These are phyloP conservation scores for Claviceps quebecensis DNA, from an alignment of 2,329 filamentous ascomycete genomes.

Conservation along the genomic window DNA sequence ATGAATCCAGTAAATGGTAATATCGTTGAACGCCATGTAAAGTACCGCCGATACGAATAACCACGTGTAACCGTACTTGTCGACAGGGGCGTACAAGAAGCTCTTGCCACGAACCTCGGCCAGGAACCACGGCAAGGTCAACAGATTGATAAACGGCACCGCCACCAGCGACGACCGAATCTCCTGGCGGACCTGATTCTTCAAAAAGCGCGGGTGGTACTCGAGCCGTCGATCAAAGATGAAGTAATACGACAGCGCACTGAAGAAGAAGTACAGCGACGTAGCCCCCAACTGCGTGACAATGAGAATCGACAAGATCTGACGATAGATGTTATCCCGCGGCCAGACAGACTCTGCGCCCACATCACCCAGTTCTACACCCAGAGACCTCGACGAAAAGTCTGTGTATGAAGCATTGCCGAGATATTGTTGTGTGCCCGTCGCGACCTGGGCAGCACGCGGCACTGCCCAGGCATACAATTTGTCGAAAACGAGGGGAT, in stretches of 20 bases:
- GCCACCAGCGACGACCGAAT: constrained; percentile 28
- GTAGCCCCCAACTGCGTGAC: constrained; percentile 25
- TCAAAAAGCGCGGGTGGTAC: constrained; percentile 32
- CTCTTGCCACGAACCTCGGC: constrained; percentile 33
- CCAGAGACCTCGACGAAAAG: background rate
- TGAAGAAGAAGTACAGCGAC: constrained; percentile 49
- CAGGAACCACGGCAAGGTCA: constrained; percentile 31
- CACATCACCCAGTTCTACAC: too few relatives aligned
- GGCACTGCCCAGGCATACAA: constrained; percentile 26
- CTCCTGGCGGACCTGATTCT: constrained; percentile 32
- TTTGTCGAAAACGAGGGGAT: constrained; percentile 26
- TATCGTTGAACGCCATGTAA: constrained; percentile 16
- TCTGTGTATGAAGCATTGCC: constrained; percentile 4
- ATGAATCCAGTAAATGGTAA: constrained; percentile 77
- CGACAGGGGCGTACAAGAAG: constrained; percentile 24
- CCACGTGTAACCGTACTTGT: constrained; percentile 28
- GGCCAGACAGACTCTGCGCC: constrained; percentile 17
- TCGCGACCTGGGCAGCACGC: constrained; percentile 1
- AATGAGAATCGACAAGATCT: constrained; percentile 23
- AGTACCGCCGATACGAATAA: constrained; percentile 22
- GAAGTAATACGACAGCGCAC: constrained; percentile 58
- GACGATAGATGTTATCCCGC: constrained; percentile 27
- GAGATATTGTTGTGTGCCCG: background rate
- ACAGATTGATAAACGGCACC: constrained; percentile 29
- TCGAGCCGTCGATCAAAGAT: constrained; percentile 36